Conservation (phyloP, 78 protist genomes). For the Dictyostelium brefeldianum region DNA sequence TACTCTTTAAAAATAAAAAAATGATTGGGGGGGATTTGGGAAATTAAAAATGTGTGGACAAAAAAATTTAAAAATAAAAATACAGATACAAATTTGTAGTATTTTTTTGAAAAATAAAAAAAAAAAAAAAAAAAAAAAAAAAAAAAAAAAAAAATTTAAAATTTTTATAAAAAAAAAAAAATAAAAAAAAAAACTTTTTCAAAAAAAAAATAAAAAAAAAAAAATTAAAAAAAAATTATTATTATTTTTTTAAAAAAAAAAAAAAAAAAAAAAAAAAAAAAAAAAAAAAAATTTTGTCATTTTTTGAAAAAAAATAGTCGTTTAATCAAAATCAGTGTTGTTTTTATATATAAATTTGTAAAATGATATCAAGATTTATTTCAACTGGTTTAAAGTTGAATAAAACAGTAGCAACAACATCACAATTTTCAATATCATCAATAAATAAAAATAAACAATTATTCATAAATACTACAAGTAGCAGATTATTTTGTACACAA, state of each 20-base stretch:
- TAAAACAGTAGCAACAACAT: neutral
- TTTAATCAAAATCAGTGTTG: neutral
- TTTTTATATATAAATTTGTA: neutral
- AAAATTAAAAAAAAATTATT: neutral
- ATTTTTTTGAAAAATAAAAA: too few species aligned
- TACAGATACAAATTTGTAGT: too few species aligned
- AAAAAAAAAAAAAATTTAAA: too few species aligned
- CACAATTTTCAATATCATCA: neutral
- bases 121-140: too few species aligned
- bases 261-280: too few species aligned
- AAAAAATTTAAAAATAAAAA: too few species aligned
- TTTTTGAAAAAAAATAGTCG: too few species aligned
- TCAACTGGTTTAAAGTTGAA: neutral
- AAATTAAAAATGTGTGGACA: too few species aligned
- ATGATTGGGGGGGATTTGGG: too few species aligned
- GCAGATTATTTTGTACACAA: neutral
- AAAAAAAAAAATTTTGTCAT: too few species aligned
- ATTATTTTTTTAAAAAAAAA: neutral
- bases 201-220: neutral
- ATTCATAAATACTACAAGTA: neutral
- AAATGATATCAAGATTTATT: constrained; percentile 10
- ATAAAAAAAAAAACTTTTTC: neutral
- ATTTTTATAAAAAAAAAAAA: neutral
- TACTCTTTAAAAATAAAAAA: too few species aligned
- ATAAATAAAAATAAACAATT: neutral